A percentile compares a stretch with the other conserved stretches of the same genome.
phyloP scores from a whole-genome alignment of 1,139 yeast species.

The Kluyveromyces marxianus region DNA sequence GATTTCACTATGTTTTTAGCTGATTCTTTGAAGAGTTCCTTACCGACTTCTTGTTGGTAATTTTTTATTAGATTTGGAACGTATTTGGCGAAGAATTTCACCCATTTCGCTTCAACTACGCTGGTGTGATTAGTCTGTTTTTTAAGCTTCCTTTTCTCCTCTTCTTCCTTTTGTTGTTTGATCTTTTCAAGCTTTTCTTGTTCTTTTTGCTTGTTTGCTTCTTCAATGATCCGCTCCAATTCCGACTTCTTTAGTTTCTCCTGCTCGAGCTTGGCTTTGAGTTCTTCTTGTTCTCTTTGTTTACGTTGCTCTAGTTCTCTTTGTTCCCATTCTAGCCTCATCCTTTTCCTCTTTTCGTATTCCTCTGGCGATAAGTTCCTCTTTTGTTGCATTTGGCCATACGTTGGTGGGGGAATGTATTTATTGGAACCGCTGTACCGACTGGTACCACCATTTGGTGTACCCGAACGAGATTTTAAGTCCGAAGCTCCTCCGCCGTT shows the following conservation, averaged over 20 bases:
- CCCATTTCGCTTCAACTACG: constrained; percentile 44
- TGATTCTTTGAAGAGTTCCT: constrained; percentile 66
- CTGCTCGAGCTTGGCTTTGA: constrained; percentile 21
- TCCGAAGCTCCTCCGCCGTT: background rate
- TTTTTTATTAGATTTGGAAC: constrained; percentile 75
- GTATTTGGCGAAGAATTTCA: constrained; percentile 55
- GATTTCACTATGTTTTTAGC: constrained; percentile 68
- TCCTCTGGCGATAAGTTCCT: constrained; percentile 20
- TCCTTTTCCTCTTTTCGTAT: constrained; percentile 17
- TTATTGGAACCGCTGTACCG: constrained; percentile 4
- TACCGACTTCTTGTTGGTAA: constrained; percentile 59
- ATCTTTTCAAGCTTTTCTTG: constrained; percentile 23
- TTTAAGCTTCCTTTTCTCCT: constrained; percentile 15
- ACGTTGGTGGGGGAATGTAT: constrained; percentile 3
- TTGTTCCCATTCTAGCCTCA: constrained; percentile 20
- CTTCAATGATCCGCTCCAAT: constrained; percentile 36
- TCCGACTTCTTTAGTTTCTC: constrained; percentile 24
- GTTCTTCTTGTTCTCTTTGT: constrained; percentile 25
- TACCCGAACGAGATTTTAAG: constrained; percentile 4
- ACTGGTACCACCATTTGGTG: constrained; percentile 5
- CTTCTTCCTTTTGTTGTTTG: constrained; percentile 17
- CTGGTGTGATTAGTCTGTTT: constrained; percentile 16
- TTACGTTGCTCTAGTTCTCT: constrained; percentile 21
- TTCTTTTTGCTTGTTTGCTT: constrained; percentile 32
- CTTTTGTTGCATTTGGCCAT: constrained; percentile 5